Base-by-base conservation (phyloP, 2,329 filamentous ascomycete species). In the Dothideomycetes sp. region DNA sequence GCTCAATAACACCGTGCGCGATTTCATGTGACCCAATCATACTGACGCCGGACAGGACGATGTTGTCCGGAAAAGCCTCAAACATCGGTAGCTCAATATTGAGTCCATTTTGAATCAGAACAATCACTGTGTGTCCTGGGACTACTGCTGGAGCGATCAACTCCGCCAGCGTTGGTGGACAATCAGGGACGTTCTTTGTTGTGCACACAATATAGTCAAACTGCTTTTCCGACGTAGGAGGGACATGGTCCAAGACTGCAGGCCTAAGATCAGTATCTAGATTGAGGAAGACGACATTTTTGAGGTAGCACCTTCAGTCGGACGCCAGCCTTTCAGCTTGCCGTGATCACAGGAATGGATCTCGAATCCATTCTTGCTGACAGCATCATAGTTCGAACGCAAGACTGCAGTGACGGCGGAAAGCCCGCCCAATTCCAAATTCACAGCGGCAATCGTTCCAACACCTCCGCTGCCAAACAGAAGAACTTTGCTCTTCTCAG, bases 311-410 rank as follows among this genome's bases (percentile, higher is more conserved):
- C 39, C 39, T 9, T 37, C 30, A 12, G 34, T 37, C n/a, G 73
- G 73, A 17, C 59, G 61, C 69, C 69, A 77, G 3, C 51, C 55
- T 3, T 61, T 54, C 31, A 77, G 51, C 5, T 54, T 49, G 1
- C 75, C 75, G 45, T 76, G 70, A 31, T 78, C 68, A 33, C 70
- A 60, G 0, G 73, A 77, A 10, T 70, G 57, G 40, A 79, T 77
- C 0, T 57, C 51, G 43, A 75, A 75, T 9, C 75, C 75, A 3
- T 63, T 50, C 5, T 62, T 49, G 7, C 54, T 48, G 8, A 74
- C 73, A 0, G 54, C 56, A 0, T 59, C 53, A 53, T 66, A 77
- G 48, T 77, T 79, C 1, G 73, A 77, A 14, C 75, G 64, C 29
- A 76, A 56, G 1, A 77, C 67, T 0, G 67, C 59, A 0, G 73